Percentiles rank a stretch among this genome's conserved stretches.
These are phyloP conservation scores for Zymoseptoria passerinii DNA, from an alignment of 2,329 filamentous ascomycete species.

Conservation along the genomic window DNA sequence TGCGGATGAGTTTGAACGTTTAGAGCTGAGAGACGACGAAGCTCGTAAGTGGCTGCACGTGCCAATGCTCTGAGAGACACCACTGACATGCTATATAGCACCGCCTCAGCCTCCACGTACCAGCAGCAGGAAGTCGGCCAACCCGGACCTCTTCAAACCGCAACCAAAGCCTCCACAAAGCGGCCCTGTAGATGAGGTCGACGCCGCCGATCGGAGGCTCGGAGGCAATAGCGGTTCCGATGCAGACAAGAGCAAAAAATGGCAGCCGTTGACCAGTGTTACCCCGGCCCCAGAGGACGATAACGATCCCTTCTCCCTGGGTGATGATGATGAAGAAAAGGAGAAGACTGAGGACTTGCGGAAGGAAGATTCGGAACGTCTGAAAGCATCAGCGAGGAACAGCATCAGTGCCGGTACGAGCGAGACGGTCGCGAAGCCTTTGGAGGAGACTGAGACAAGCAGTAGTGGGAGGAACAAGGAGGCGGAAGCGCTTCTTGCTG, in stretches of 20 bases:
- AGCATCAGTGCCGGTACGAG: conserved; percentile 50
- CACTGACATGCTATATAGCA: conserved; percentile 33
- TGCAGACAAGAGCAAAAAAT: conserved; percentile 73
- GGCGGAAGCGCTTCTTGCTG: conserved; percentile 37
- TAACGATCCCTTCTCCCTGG: conserved; percentile 92
- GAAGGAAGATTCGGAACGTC: conserved; percentile 43
- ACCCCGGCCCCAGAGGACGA: conserved; percentile 66
- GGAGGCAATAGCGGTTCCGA: conserved; percentile 11
- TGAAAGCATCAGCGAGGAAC: conserved; percentile 42
- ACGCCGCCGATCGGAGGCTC: conserved; percentile 54
- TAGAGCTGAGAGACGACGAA: conserved; percentile 56
- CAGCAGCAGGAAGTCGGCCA: conserved; percentile 59
- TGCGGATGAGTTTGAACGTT: conserved; percentile 67
- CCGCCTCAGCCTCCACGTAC: conserved; percentile 42
- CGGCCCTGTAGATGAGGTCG: conserved; percentile 69
- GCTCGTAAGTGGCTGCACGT: conserved; percentile 30
- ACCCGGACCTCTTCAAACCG: conserved; percentile 73
- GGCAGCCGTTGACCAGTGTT: conserved; percentile 84
- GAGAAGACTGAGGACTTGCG: conserved; percentile 57
- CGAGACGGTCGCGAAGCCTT: conserved; percentile 4
- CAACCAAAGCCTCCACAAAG: conserved; percentile 48
- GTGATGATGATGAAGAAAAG: conserved; percentile 68
- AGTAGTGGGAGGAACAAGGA: conserved; percentile 39
- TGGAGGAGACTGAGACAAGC: conserved; percentile 31
- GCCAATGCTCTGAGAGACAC: not conserved